Evolutionary conservation across 345 rosid species (phyloP).

Genomic region (Angophora floribunda): DNA sequence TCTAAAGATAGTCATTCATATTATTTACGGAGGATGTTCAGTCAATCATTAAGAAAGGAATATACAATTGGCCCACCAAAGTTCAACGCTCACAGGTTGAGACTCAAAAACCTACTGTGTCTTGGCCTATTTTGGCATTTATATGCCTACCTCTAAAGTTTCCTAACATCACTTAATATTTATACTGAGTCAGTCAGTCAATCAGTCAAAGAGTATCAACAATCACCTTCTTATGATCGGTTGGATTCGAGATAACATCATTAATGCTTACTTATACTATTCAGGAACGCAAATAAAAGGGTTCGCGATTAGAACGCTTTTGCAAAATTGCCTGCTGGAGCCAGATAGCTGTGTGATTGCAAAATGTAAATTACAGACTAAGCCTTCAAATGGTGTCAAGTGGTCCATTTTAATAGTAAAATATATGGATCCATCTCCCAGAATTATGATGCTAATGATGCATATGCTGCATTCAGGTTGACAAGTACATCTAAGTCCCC

Average conservation of each 20-base stretch:
- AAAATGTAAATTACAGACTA: not conserved
- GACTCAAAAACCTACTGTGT: not conserved
- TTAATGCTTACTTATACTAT: not conserved
- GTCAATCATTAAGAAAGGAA: not conserved
- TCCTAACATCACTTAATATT: not conserved
- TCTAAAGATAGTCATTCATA: not conserved
- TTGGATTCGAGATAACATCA: not conserved
- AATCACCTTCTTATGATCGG: not conserved
- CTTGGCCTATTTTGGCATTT: not conserved
- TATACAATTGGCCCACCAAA: not conserved
- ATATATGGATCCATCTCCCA: not conserved
- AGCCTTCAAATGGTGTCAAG: not conserved
- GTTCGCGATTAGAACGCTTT: not conserved
- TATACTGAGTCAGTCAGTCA: not conserved
- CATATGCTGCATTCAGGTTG: not conserved
- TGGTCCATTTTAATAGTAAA: not conserved
- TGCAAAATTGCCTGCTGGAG: not conserved
- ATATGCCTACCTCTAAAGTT: not conserved
- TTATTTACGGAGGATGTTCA: not conserved
- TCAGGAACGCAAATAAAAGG: not conserved
- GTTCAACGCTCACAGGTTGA: not conserved
- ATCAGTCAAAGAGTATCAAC: not conserved
- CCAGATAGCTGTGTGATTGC: not conserved
- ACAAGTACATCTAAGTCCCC: not conserved
- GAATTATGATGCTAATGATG: not conserved